Evolutionary conservation across 164 flowering plant genomes (phyloP), one percentile per base, ranked within the genome.

Genomic region (Vitis cinerea): DNA sequence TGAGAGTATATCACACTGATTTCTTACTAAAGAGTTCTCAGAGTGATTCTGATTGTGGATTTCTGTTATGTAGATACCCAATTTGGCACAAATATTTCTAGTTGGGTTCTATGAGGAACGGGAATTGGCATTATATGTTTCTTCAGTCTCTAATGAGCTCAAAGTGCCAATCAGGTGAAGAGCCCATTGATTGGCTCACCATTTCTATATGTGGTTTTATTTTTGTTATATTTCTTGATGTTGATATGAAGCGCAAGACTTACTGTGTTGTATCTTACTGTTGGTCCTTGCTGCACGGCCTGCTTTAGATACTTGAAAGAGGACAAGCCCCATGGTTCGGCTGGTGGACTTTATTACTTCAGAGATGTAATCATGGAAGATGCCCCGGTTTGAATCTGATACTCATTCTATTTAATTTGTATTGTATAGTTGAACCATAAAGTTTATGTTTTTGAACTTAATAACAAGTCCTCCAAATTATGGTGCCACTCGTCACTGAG

Each of bases 321-420:
- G 83, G 98, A 92, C 71, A 94, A 87, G 54, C 97, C 98, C n/a
- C 97, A 88, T 77, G 98, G 98, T 68, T 94, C 98, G 10, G 97
- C 98, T 69, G 98, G 98, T 65, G 98, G 94, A 14, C 87, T 94
- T 59, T 92, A 92, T 77, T 85, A 84, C 71, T 94, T 90, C 71
- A 84, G 95, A 75, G 92, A 90, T 75, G 79, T 82, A 67, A 89
- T 94, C 75, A 88, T 94, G 97, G 97, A 94, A 83, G 98, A 94
- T 57, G 82, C 62, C 69, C 98, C 97, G 81, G 98, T 94, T 81
- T 54, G 70, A 44, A 60, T 63, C 72, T 23, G 77, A 2, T 50
- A 14, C 61, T 52, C 47, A 16, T 14, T 69, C 64, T 14, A 15
- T 74, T 27, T 47, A 60, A n/a, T 50, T 56, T 31, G 15, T 31